Evolutionary conservation across 78 protist genomes (phyloP).

Genomic region (Dictyostelium purpureum): DNA sequence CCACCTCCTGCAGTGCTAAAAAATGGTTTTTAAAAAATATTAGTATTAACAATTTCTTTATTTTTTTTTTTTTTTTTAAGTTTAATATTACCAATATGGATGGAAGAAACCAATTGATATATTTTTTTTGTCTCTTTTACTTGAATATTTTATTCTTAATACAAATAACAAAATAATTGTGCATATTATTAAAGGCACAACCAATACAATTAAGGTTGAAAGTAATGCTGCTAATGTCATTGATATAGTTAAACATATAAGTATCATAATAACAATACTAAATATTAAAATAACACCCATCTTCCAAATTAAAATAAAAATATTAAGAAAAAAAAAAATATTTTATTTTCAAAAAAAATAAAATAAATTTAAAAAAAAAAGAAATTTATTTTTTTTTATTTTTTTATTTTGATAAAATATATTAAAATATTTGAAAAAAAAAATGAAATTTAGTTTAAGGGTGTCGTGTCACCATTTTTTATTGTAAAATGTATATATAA

Average conservation of each 20-base stretch:
- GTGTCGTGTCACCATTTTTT: no score
- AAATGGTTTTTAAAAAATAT: not conserved
- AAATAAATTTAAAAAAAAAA: not conserved
- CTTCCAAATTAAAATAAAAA: not conserved
- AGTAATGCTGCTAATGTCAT: slow-evolving; percentile 14
- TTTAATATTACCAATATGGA: slow-evolving; percentile 84
- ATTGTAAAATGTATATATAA: no score
- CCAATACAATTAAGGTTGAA: not conserved
- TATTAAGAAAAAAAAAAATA: not conserved
- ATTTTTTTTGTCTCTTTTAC: not conserved
- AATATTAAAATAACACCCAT: not conserved
- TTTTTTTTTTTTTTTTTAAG: no score
- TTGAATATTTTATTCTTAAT: not conserved
- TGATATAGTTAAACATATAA: not conserved
- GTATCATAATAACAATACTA: not conserved
- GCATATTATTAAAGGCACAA: not conserved
- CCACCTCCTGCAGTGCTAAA: slow-evolving; percentile 90
- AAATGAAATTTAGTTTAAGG: no score
- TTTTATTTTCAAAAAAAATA: not conserved
- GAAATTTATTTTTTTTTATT: not conserved
- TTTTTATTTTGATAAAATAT: no score
- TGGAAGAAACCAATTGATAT: slow-evolving; percentile 65
- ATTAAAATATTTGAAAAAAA: no score
- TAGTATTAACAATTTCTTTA: not conserved
- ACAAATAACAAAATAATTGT: not conserved